A percentile compares a stretch with the other conserved stretches of the same genome.
Evolutionary conservation across 805 yeast genomes (phyloP).

Genomic region (Yamadazyma tumulicola): DNA sequence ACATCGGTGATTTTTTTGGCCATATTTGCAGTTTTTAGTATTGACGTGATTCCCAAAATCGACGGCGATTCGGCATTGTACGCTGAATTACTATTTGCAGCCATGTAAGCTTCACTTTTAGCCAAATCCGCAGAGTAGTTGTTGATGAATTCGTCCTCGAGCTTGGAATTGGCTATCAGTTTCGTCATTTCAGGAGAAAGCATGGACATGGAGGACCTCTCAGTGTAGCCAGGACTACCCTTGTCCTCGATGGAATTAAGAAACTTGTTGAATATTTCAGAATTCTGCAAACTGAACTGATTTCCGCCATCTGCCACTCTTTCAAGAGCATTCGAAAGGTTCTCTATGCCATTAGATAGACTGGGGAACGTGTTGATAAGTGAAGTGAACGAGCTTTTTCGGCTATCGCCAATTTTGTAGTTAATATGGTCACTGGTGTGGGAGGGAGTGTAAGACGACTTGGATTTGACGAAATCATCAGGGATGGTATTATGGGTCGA

Average conservation of each 20-base stretch:
- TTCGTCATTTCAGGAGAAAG: constrained; percentile 1
- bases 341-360: constrained; percentile 24
- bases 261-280: constrained; percentile 25
- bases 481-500: no score
- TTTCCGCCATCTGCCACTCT: constrained; percentile 23
- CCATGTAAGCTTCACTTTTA: constrained; percentile 24
- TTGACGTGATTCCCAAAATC: background rate
- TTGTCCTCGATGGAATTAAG: constrained; percentile 9
- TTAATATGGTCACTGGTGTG: background rate
- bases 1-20: constrained; percentile 1
- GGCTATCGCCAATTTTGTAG: background rate
- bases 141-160: constrained; percentile 13
- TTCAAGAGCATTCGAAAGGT: constrained; percentile 22
- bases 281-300: constrained; percentile 22
- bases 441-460: background rate
- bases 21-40: background rate
- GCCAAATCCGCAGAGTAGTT: constrained; percentile 38
- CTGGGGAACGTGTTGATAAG: constrained; percentile 12
- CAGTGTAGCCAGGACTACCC: background rate
- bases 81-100: background rate
- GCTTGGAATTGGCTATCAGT: background rate
- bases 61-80: background rate
- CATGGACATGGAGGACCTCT: background rate
- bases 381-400: constrained; percentile 4
- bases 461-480: no score